Evolutionary conservation across 1,284 basidiomycete species (phyloP).

Genomic region (Porodaedalea pini): DNA sequence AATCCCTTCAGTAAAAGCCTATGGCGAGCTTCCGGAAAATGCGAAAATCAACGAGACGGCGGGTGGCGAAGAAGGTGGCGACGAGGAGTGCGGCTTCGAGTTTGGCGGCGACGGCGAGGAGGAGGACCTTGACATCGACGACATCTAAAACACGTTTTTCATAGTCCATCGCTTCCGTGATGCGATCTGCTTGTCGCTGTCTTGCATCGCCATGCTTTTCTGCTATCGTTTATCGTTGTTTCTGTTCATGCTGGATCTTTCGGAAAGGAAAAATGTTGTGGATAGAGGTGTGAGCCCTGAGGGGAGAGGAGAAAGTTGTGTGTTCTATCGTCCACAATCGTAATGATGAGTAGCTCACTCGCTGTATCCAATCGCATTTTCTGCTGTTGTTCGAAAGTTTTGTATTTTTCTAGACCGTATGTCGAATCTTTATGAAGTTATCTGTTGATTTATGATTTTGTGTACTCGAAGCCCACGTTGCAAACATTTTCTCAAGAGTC

Average conservation of each 20-base stretch:
- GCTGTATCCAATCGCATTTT: constrained; percentile 14
- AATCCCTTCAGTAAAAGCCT: constrained; percentile 76
- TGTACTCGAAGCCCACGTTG: too few relatives aligned
- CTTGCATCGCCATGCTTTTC: background rate
- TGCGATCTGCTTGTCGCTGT: background rate
- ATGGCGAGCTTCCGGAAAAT: constrained; percentile 96
- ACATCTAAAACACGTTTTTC: constrained; percentile 46
- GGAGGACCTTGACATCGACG: constrained; percentile 61
- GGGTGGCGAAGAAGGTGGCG: constrained; percentile 77
- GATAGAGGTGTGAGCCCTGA: background rate
- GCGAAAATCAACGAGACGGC: constrained; percentile 99
- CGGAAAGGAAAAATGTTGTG: background rate
- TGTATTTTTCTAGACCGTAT: constrained; percentile 16
- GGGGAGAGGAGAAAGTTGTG: background rate
- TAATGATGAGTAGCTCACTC: constrained; percentile 12
- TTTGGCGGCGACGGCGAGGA: constrained; percentile 72
- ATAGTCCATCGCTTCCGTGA: background rate
- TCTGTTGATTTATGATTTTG: background rate
- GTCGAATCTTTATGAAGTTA: background rate
- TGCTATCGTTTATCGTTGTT: background rate
- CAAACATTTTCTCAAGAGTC: too few relatives aligned
- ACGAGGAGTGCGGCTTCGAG: constrained; percentile 77
- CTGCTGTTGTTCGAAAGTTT: constrained; percentile 7
- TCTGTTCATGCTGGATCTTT: background rate
- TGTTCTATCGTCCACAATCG: background rate